Percentiles rank a stretch among this genome's conserved stretches.
Evolutionary conservation across 345 rosid genomes (phyloP).

Genomic region (Excoecaria agallocha): DNA sequence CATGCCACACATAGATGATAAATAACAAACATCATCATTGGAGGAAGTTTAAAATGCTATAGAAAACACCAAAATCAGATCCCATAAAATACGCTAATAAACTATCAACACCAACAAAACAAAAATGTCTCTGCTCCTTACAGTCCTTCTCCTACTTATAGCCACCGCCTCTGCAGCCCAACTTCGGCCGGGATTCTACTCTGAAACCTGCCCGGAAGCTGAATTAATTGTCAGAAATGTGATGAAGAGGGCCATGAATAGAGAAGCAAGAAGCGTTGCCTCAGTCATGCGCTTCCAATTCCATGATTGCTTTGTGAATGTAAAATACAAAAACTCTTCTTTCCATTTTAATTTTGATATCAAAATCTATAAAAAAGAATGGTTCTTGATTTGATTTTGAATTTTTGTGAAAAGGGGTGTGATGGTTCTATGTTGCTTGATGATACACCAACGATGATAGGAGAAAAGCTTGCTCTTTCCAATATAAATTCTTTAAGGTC

Average conservation of each 20-base stretch:
- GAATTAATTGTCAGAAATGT: slow-evolving; percentile 56
- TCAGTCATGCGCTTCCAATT: slow-evolving; percentile 96
- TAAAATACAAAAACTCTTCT: slow-evolving; percentile 19
- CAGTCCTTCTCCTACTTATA: slow-evolving; percentile 25
- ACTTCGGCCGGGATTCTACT: slow-evolving; percentile 67
- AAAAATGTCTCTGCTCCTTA: slow-evolving; percentile 18
- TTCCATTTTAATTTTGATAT: background rate
- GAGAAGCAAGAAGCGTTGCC: slow-evolving; percentile 77
- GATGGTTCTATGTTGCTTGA: slow-evolving; percentile 83
- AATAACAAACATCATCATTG: slow-evolving; percentile 8
- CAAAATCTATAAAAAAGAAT: background rate
- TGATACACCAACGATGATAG: slow-evolving; percentile 71
- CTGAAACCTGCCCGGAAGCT: slow-evolving; percentile 70
- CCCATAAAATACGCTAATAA: slow-evolving; percentile 3
- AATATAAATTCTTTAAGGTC: slow-evolving; percentile 83
- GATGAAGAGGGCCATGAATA: slow-evolving; percentile 56
- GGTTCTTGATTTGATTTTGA: background rate
- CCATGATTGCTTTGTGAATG: slow-evolving; percentile 95
- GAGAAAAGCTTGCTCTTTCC: slow-evolving; percentile 77
- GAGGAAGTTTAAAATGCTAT: slow-evolving; percentile 12
- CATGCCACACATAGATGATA: background rate
- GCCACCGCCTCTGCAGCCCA: slow-evolving; percentile 15
- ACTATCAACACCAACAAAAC: background rate
- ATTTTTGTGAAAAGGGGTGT: slow-evolving; percentile 54
- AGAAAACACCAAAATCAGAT: background rate